phyloP scores from a whole-genome alignment of 1,284 basidiomycete species.

The Tilletiopsis washingtonensis region DNA sequence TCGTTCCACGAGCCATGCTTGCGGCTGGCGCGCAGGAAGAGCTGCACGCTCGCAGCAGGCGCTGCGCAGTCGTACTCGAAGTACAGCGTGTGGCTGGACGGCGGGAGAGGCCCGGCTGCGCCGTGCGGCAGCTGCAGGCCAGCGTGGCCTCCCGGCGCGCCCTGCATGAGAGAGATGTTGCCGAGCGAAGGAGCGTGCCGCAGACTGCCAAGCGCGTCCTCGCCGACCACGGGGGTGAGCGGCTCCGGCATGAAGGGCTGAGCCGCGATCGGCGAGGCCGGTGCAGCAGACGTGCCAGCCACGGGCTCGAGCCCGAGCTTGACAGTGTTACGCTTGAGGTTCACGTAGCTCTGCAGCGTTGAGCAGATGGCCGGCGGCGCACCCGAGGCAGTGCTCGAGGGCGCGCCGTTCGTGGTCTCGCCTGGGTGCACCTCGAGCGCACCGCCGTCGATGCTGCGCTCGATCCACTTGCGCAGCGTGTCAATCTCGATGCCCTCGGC shows the following conservation, averaged over 20 bases:
- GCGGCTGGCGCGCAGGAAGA: constrained; percentile 35
- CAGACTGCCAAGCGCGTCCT: background rate
- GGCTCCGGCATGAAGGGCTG: no score
- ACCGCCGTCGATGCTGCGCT: constrained; percentile 13
- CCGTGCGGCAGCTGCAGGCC: background rate
- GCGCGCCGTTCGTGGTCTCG: background rate
- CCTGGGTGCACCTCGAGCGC: background rate
- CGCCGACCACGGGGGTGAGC: background rate
- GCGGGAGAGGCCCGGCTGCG: constrained; percentile 5
- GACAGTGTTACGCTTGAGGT: constrained; percentile 40
- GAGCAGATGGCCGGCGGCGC: constrained; percentile 26
- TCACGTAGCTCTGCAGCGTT: constrained; percentile 40
- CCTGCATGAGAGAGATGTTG: background rate
- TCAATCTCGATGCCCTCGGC: constrained; percentile 33
- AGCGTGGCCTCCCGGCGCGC: background rate
- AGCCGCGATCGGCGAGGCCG: background rate
- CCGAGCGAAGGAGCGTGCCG: background rate
- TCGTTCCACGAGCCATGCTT: constrained; percentile 39
- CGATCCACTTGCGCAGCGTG: constrained; percentile 31
- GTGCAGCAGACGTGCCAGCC: no score
- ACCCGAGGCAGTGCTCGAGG: constrained; percentile 1
- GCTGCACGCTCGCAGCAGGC: constrained; percentile 30
- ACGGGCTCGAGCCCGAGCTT: constrained; percentile 11
- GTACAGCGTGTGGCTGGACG: constrained; percentile 29
- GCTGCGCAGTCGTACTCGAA: constrained; percentile 42